Percentiles rank a stretch among this genome's conserved stretches.
These are phyloP conservation scores for Solanum pennellii DNA, from an alignment of 257 asterid species.

Conservation along the genomic window DNA sequence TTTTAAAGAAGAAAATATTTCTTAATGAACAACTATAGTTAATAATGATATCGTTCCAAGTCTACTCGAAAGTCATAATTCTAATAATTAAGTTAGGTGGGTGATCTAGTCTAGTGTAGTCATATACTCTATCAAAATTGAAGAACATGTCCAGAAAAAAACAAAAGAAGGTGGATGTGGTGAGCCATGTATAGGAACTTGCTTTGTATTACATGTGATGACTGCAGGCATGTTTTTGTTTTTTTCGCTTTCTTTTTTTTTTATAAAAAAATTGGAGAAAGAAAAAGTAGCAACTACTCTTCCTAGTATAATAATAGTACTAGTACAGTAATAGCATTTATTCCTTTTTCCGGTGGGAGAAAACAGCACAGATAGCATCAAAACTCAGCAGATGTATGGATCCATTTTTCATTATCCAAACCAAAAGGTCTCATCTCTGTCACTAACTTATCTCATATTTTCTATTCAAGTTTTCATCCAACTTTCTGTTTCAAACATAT, in stretches of 20 bases:
- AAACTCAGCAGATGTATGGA: not conserved
- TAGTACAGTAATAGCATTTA: not conserved
- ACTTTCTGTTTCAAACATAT: not conserved
- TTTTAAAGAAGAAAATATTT: no score
- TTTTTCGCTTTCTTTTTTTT: not conserved
- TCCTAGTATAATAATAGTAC: not conserved
- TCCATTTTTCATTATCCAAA: not conserved
- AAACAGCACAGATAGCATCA: conserved; percentile 2
- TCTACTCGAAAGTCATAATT: not conserved
- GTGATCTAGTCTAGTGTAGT: not conserved
- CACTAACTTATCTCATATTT: not conserved
- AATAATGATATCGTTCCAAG: not conserved
- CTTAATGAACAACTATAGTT: no score
- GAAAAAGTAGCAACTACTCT: not conserved
- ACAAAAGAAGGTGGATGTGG: not conserved
- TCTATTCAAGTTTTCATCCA: not conserved
- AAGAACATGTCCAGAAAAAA: not conserved
- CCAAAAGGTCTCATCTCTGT: not conserved
- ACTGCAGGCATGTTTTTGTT: conserved; percentile 1
- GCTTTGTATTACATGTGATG: not conserved
- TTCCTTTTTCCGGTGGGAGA: not conserved
- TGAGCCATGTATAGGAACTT: not conserved
- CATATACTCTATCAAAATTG: not conserved
- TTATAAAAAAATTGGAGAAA: not conserved
- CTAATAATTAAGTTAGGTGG: not conserved